Conservation (phyloP, 192 early-diverging fungal genomes). For the Podila horticola region DNA sequence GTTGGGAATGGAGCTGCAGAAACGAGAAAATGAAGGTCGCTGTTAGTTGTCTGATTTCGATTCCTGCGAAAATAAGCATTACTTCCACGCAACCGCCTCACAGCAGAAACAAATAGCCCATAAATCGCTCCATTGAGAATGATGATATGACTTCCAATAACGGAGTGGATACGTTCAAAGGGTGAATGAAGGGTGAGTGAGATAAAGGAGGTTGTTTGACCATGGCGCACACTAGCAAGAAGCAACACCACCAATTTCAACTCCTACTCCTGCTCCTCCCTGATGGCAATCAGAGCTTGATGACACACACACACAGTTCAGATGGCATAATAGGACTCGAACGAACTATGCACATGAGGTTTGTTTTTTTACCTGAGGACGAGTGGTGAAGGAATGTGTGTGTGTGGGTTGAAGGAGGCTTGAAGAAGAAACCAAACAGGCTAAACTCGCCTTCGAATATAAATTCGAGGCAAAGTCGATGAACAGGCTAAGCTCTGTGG, state of each 20-base stretch:
- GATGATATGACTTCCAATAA: no score
- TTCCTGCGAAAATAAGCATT: no score
- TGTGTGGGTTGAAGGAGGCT: neutral
- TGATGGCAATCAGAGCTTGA: neutral
- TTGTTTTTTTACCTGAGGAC: neutral
- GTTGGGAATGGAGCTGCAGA: conserved; percentile 2
- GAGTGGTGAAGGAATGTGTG: neutral
- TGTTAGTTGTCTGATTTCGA: neutral
- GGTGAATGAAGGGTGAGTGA: no score
- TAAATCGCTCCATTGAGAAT: no score
- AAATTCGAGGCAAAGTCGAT: neutral
- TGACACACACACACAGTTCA: no score
- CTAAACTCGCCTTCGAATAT: neutral
- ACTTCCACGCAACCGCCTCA: no score
- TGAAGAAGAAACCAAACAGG: neutral
- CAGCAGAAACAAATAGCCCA: no score
- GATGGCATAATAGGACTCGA: no score
- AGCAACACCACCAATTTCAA: neutral
- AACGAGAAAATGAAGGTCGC: neutral
- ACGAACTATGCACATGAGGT: no score
- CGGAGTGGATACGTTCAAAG: no score
- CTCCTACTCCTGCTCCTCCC: neutral
- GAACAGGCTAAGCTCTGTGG: neutral
- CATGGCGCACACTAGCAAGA: no score
- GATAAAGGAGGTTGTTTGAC: no score